phyloP scores from a whole-genome alignment of 2,329 filamentous ascomycete genomes.

The Verticillium alfalfae region DNA sequence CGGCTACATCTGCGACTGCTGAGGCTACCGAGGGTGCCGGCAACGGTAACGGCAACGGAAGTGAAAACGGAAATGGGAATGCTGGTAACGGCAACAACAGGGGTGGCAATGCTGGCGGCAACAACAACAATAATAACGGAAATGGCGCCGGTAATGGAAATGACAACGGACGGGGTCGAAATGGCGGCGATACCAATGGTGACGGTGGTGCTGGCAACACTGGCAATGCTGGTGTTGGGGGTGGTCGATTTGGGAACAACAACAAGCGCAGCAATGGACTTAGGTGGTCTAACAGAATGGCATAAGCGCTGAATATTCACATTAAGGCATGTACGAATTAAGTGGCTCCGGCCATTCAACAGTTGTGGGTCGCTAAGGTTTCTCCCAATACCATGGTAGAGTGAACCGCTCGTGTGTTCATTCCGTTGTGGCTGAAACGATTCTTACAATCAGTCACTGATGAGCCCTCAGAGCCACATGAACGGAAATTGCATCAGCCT shows the following conservation, averaged over 20 bases:
- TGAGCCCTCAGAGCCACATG: too few relatives aligned
- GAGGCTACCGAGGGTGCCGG: constrained; percentile 7
- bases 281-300: constrained; percentile 2
- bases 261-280: not conserved
- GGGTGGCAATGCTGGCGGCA: constrained; percentile 10
- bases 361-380: too few relatives aligned
- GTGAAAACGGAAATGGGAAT: not conserved
- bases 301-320: not conserved
- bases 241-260: not conserved
- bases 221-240: not conserved
- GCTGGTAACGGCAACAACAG: not conserved
- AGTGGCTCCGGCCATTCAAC: not conserved
- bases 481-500: too few relatives aligned
- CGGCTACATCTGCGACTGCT: constrained; percentile 6
- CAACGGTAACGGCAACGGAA: constrained; percentile 1
- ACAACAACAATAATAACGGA: constrained; percentile 13
- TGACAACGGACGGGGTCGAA: constrained; percentile 1
- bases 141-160: constrained; percentile 7
- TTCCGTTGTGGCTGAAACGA: too few relatives aligned
- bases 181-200: constrained; percentile 3
- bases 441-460: too few relatives aligned
- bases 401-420: too few relatives aligned
- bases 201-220: constrained; percentile 5
- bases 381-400: too few relatives aligned
- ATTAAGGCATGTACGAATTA: not conserved